Conservation (phyloP, 257 asterid species). For the Solanum corneliomulleri region DNA sequence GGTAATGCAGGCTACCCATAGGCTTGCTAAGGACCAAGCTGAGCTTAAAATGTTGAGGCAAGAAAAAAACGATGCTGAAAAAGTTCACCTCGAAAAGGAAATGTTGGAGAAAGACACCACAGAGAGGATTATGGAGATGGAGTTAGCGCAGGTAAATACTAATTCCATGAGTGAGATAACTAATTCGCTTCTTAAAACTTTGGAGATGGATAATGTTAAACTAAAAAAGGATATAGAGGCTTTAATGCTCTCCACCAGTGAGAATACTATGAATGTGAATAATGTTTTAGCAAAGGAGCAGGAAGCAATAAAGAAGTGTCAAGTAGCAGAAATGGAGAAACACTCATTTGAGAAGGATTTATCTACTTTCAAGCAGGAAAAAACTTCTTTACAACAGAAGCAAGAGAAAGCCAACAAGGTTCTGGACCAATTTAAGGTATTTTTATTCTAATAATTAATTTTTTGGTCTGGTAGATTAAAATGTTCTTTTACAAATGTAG, state of each 20-base stretch:
- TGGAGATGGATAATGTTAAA: slow-evolving; percentile 30
- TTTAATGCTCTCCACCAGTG: slow-evolving; percentile 18
- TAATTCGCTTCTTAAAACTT: slow-evolving; percentile 17
- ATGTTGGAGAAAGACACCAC: slow-evolving; percentile 39
- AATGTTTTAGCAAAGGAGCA: slow-evolving; percentile 37
- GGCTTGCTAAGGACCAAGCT: slow-evolving; percentile 43
- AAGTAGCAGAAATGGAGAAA: slow-evolving; percentile 28
- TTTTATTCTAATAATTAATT: neutral
- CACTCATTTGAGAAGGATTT: slow-evolving; percentile 24
- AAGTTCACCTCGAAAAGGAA: slow-evolving; percentile 41
- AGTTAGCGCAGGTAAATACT: slow-evolving; percentile 35
- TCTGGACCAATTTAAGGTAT: slow-evolving; percentile 57
- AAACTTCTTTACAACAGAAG: slow-evolving; percentile 10
- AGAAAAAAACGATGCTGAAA: slow-evolving; percentile 50
- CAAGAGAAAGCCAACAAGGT: slow-evolving; percentile 30
- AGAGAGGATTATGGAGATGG: slow-evolving; percentile 63
- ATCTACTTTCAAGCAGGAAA: slow-evolving; percentile 11
- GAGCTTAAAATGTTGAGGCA: slow-evolving; percentile 59
- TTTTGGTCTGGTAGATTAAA: neutral
- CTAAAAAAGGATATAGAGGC: slow-evolving; percentile 32
- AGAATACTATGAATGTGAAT: slow-evolving; percentile 19
- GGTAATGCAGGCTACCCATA: slow-evolving; percentile 57
- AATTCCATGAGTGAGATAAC: slow-evolving; percentile 30
- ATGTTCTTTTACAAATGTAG: neutral
- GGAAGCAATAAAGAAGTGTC: slow-evolving; percentile 32